Base-by-base conservation (phyloP, 805 yeast genomes). In the Torulaspora microellipsoides region DNA sequence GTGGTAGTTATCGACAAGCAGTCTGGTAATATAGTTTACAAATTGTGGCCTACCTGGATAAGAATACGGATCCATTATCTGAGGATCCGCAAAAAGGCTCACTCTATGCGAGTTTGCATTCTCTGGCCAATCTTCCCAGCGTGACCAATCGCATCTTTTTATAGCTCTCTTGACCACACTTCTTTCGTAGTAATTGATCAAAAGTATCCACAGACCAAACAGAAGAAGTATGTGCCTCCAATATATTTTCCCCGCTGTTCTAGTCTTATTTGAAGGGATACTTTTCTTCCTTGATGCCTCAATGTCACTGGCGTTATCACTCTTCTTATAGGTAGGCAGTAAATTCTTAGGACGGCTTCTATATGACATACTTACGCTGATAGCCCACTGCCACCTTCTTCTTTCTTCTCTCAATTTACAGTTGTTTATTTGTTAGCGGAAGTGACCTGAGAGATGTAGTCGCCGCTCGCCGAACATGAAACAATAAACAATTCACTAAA, bases 71-170 rank as follows among this genome's bases (percentile, higher is more conserved):
- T 93, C 99, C 56, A 93, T 83, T 34, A 93, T 72, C 62, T 93
- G 99, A 0, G 99, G 99, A 59, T 93, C 99, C 0, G 97, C 98
- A 29, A 87, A 72, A 10, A 93, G 49, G 0, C 77, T 77, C 25
- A 85, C 70, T 44, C 78, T 62, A 55, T 77, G 78, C 1, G 78
- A 73, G 1, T 47, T 48, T 2, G 58, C 56, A 3, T 51, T 55
- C 20, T 56, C 48, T 4, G 60, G 46, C 86, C 87, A 81, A 4
- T 62, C 36, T 51, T 82, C 88, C 90, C 91, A 84, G 0, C 59
- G 60, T 2, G 64, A 55, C 96, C 96, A 89, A 4, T 64, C 52
- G 56, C 89, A 83, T 25, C 59, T 46, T 7, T 58, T 51, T 13
- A 83, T 63, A 0, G 77, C 71, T 14, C 63, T 52, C 40, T 61